Percentiles rank a stretch among this genome's conserved stretches.
Evolutionary conservation across 495 filamentous ascomycete genomes (phyloP).

Genomic region (Annulohypoxylon moriforme): DNA sequence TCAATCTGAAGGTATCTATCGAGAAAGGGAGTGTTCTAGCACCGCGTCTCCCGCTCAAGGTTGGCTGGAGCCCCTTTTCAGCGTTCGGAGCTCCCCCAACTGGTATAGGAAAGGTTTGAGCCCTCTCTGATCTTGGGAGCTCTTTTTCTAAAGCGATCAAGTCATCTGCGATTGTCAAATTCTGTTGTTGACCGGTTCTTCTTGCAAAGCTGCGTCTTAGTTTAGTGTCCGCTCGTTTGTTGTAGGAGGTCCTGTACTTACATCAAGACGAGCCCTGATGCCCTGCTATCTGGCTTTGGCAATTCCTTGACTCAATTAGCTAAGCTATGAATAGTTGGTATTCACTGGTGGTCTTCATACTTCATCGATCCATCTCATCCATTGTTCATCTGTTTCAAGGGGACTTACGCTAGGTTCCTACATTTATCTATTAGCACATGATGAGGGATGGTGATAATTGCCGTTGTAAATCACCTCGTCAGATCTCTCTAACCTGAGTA

Average conservation of each 20-base stretch:
- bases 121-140: neutral
- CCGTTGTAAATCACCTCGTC: conserved; percentile 1
- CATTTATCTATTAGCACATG: neutral
- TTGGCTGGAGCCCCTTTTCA: neutral
- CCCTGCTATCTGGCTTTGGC: neutral
- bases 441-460: no score
- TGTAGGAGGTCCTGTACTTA: neutral
- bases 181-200: conserved; percentile 3
- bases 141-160: neutral
- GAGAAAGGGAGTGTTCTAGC: conserved; percentile 34
- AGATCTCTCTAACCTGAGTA: neutral
- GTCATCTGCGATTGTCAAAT: neutral
- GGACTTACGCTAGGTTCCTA: neutral
- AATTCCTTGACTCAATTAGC: conserved; percentile 15
- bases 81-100: neutral
- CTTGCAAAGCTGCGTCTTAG: conserved; percentile 5
- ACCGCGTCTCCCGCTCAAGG: conserved; percentile 3
- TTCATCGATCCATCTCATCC: conserved; percentile 5
- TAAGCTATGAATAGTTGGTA: neutral
- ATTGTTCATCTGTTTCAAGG: conserved; percentile 9
- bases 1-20: conserved; percentile 2
- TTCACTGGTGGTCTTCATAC: neutral
- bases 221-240: neutral
- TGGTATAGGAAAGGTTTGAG: neutral
- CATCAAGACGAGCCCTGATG: conserved; percentile 14